A percentile compares a stretch with the other conserved stretches of the same genome.
These are phyloP conservation scores for Neurospora sp. DNA, from an alignment of 495 filamentous ascomycete species.

Conservation along the genomic window DNA sequence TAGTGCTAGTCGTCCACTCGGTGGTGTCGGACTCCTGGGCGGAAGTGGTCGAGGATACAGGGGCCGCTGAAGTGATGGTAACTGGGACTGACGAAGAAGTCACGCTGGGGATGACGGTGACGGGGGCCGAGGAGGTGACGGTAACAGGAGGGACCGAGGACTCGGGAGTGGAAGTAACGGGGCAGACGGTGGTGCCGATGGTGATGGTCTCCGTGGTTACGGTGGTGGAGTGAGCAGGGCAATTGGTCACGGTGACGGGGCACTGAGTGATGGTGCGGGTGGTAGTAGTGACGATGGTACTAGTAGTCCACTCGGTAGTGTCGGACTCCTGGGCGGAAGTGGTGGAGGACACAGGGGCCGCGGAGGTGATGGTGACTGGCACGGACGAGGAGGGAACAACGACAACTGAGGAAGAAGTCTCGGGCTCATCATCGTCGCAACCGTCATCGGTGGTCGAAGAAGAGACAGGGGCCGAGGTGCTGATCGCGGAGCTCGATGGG, in stretches of 20 bases:
- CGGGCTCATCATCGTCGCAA: neutral
- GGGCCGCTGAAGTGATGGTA: slow-evolving; percentile 1
- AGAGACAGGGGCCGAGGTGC: neutral
- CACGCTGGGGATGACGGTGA: neutral
- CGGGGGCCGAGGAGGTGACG: neutral
- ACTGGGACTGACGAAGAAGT: neutral
- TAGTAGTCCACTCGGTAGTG: slow-evolving; percentile 34
- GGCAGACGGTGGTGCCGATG: slow-evolving; percentile 47
- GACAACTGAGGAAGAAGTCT: neutral
- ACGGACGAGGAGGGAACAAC: neutral
- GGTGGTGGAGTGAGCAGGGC: slow-evolving; percentile 43
- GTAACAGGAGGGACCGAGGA: neutral
- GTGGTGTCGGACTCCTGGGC: slow-evolving; percentile 1
- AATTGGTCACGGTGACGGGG: slow-evolving; percentile 43
- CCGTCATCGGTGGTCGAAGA: neutral
- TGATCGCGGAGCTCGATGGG: neutral
- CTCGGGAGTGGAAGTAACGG: neutral
- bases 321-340: neutral
- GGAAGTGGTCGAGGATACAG: neutral
- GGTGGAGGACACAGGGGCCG: neutral
- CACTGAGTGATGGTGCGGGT: slow-evolving; percentile 48
- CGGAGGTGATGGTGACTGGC: slow-evolving; percentile 1
- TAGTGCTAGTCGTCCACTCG: slow-evolving; percentile 43
- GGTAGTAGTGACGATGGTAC: slow-evolving; percentile 48
- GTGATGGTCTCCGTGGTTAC: slow-evolving; percentile 44